Percentiles rank a stretch among this genome's conserved stretches.
These are phyloP conservation scores for Diaporthe ampelina DNA, from an alignment of 2,329 filamentous ascomycete species.

Conservation along the genomic window DNA sequence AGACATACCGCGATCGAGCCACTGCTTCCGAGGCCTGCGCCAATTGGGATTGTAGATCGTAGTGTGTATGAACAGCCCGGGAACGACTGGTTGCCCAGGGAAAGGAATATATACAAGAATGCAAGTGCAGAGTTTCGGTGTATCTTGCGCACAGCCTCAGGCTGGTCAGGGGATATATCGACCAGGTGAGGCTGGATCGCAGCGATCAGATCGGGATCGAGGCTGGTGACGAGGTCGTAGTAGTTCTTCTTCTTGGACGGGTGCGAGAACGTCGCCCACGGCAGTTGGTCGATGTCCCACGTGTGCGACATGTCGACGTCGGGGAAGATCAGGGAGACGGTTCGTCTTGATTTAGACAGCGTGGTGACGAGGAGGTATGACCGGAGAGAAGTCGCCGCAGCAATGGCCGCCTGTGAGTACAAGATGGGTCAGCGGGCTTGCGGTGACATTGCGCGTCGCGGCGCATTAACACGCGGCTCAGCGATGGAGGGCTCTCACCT, in stretches of 20 bases:
- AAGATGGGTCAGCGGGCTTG: slow-evolving; percentile 36
- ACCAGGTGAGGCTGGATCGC: slow-evolving; percentile 85
- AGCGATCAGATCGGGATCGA: slow-evolving; percentile 86
- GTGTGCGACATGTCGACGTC: slow-evolving; percentile 92
- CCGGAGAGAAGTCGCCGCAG: slow-evolving; percentile 92
- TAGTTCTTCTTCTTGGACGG: slow-evolving; percentile 94
- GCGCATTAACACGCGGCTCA: background rate
- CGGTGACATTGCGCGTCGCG: slow-evolving; percentile 7
- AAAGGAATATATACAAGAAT: slow-evolving; percentile 94
- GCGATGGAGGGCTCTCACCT: slow-evolving; percentile 65
- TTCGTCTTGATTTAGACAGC: slow-evolving; percentile 91
- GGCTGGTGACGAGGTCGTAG: slow-evolving; percentile 86
- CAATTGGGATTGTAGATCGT: slow-evolving; percentile 93
- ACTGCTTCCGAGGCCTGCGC: slow-evolving; percentile 91
- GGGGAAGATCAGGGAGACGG: slow-evolving; percentile 88
- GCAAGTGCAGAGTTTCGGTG: slow-evolving; percentile 85
- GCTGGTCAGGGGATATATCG: slow-evolving; percentile 75
- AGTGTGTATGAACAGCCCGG: slow-evolving; percentile 90
- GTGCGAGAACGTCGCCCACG: slow-evolving; percentile 85
- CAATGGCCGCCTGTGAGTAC: slow-evolving; percentile 81
- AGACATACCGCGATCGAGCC: slow-evolving; percentile 95
- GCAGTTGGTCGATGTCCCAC: slow-evolving; percentile 93
- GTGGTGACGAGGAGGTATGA: slow-evolving; percentile 97
- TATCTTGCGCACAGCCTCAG: slow-evolving; percentile 83
- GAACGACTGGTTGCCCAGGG: slow-evolving; percentile 83